These are phyloP conservation scores for Neoboletus subvelutipes DNA, from an alignment of 768 basidiomycete genomes.

Conservation along the genomic window DNA sequence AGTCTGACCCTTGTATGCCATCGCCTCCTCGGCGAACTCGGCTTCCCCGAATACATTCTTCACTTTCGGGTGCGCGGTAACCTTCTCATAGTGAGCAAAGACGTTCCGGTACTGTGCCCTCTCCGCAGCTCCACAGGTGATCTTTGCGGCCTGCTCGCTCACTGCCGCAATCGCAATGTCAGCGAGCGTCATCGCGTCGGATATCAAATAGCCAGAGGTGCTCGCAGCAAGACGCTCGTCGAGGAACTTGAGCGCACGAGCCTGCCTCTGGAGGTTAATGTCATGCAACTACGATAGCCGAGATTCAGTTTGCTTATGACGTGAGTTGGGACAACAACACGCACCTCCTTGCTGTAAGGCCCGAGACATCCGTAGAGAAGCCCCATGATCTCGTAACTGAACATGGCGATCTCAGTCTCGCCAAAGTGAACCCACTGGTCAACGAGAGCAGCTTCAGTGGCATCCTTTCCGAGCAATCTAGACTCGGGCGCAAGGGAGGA, in stretches of 20 bases:
- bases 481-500: conserved; percentile 27
- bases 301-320: not conserved
- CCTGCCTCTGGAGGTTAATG: conserved; percentile 17
- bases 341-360: conserved; percentile 24
- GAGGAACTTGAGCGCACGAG: conserved; percentile 24
- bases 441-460: conserved; percentile 25
- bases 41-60: conserved; percentile 19
- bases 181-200: conserved; percentile 26
- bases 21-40: conserved; percentile 18
- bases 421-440: conserved; percentile 34
- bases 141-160: conserved; percentile 19
- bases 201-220: conserved; percentile 23
- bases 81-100: conserved; percentile 27
- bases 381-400: conserved; percentile 23
- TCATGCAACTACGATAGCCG: conserved; percentile 17
- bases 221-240: conserved; percentile 23
- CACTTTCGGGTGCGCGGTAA: conserved; percentile 18
- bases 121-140: conserved; percentile 29
- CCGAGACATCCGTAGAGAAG: conserved; percentile 20
- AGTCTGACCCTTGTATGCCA: conserved; percentile 13
- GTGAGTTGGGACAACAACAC: not conserved
- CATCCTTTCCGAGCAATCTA: conserved; percentile 25
- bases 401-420: conserved; percentile 25
- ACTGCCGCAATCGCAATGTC: conserved; percentile 26
- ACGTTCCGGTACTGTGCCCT: conserved; percentile 26